These are phyloP conservation scores for Sclerotinia nivalis DNA, from an alignment of 2,329 filamentous ascomycete species.

Conservation along the genomic window DNA sequence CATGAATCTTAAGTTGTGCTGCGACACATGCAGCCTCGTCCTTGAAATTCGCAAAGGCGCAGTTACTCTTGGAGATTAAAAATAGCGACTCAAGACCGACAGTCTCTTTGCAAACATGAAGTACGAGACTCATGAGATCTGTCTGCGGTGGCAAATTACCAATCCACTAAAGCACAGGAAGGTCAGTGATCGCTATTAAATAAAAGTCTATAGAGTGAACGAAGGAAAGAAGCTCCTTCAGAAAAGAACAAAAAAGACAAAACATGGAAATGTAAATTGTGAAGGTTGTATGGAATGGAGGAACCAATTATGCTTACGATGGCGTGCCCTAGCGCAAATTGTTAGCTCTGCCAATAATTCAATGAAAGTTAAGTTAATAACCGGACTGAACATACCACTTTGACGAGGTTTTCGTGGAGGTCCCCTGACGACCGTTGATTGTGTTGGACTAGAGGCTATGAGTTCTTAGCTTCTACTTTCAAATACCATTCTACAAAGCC, in stretches of 20 bases:
- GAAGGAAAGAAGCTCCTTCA: background rate
- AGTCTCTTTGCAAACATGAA: slow-evolving; percentile 80
- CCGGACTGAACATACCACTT: slow-evolving; percentile 52
- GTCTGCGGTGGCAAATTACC: slow-evolving; percentile 88
- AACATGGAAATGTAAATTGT: background rate
- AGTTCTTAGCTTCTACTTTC: slow-evolving; percentile 21
- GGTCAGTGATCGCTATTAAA: background rate
- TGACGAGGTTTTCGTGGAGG: slow-evolving; percentile 60
- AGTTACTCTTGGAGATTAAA: slow-evolving; percentile 94
- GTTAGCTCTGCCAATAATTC: background rate
- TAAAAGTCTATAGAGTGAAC: background rate
- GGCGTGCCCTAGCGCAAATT: slow-evolving; percentile 65
- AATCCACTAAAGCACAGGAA: slow-evolving; percentile 62
- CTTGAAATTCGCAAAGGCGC: slow-evolving; percentile 93
- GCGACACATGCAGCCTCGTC: slow-evolving; percentile 72
- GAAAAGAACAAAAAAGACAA: background rate
- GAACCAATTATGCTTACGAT: slow-evolving; percentile 46
- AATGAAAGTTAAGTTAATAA: background rate
- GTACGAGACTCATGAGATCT: slow-evolving; percentile 79
- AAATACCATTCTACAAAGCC: background rate
- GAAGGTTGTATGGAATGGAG: background rate
- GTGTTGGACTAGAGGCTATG: slow-evolving; percentile 41
- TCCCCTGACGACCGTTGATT: slow-evolving; percentile 51
- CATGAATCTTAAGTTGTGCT: slow-evolving; percentile 83
- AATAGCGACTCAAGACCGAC: slow-evolving; percentile 84